phyloP scores from a whole-genome alignment of 257 asterid genomes.

The Solanum ahanhuiri region DNA sequence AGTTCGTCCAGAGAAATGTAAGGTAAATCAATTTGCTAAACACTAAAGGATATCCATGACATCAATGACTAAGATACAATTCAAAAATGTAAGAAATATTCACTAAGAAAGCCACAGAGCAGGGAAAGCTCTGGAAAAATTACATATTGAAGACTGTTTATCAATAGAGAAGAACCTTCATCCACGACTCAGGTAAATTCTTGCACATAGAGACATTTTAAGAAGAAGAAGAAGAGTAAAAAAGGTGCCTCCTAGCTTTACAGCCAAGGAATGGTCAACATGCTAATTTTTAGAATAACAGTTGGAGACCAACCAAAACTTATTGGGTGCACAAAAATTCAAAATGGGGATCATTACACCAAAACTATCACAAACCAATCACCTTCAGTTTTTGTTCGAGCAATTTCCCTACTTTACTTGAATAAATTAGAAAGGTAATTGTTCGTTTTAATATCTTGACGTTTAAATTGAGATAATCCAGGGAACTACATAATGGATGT shows the following conservation, averaged over 20 bases:
- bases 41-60: not conserved
- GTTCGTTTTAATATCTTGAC: not conserved
- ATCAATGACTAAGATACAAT: not conserved
- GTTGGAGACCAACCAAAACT: not conserved
- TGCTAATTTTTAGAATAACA: not conserved
- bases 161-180: not conserved
- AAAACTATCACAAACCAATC: not conserved
- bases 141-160: not conserved
- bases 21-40: not conserved
- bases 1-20: not conserved
- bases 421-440: not conserved
- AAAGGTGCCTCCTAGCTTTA: not conserved
- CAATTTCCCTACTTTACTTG: not conserved
- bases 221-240: too few species aligned
- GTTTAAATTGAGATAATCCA: not conserved
- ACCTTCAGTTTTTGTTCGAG: not conserved
- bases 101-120: not conserved
- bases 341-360: not conserved
- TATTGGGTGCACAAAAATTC: not conserved
- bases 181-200: not conserved
- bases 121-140: not conserved
- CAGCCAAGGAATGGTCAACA: not conserved
- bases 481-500: not conserved
- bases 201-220: not conserved
- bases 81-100: not conserved